Conservation (phyloP, 163 green algal species). For the Scenedesmus sp. region DNA sequence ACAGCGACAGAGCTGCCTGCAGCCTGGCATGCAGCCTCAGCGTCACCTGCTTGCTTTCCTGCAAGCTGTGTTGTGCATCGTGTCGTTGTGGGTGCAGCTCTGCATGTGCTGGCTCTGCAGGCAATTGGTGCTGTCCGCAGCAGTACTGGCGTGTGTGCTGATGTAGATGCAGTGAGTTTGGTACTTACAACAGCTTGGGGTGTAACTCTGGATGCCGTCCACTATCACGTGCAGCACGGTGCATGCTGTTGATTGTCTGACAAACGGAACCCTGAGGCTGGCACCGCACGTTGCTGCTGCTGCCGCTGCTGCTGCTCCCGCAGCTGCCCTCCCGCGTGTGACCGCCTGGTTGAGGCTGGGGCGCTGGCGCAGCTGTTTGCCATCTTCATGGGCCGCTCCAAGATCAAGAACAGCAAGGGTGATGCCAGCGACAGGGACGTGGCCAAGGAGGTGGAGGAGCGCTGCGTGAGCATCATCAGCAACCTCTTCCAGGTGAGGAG, state of each 20-base stretch:
- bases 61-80: background rate
- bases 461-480: conserved; percentile 77
- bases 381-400: conserved; percentile 95
- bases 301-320: background rate
- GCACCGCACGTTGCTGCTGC: background rate
- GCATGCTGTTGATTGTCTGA: too few species aligned
- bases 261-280: background rate
- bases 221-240: too few species aligned
- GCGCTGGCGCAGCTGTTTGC: conserved; percentile 90
- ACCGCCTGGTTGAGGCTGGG: conserved; percentile 52
- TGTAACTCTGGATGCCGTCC: too few species aligned
- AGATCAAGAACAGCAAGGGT: conserved; percentile 60
- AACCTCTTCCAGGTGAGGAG: conserved; percentile 61
- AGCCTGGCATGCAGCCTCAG: background rate
- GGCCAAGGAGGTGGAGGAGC: conserved; percentile 85
- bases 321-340: conserved; percentile 45
- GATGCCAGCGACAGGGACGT: conserved; percentile 57
- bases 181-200: too few species aligned
- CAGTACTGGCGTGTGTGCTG: too few species aligned
- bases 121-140: too few species aligned
- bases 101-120: too few species aligned
- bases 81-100: background rate
- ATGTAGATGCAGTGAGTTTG: too few species aligned
- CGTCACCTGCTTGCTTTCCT: background rate
- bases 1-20: background rate